Conservation (phyloP, 2,329 filamentous ascomycete species). For the Fusarium nanum region DNA sequence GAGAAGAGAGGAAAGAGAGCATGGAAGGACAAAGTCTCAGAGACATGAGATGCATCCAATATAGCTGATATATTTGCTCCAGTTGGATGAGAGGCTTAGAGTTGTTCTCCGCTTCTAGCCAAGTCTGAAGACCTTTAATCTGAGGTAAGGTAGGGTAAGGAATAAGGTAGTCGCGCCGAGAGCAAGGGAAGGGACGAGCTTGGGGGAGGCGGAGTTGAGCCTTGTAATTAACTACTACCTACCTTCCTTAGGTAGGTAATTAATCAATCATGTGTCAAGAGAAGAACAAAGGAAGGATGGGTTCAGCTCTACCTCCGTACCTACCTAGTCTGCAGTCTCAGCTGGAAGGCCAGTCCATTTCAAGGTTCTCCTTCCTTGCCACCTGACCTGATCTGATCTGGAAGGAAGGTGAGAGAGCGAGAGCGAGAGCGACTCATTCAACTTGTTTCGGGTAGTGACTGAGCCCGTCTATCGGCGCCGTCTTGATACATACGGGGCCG, state of each 20-base stretch:
- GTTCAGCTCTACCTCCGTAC: not conserved
- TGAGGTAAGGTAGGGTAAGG: constrained; percentile 23
- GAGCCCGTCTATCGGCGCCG: constrained; percentile 21
- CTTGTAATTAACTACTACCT: not conserved
- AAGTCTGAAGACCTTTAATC: constrained; percentile 10
- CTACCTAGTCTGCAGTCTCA: not conserved
- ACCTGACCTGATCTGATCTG: constrained; percentile 27
- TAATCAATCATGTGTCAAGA: not conserved
- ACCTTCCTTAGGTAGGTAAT: not conserved
- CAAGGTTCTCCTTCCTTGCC: constrained; percentile 18
- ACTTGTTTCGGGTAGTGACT: not conserved
- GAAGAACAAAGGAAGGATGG: constrained; percentile 4
- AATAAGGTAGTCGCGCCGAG: constrained; percentile 2
- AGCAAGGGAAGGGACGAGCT: not conserved
- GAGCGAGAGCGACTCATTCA: not conserved
- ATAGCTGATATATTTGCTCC: constrained; percentile 13
- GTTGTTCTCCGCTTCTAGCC: constrained; percentile 34
- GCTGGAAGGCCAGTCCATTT: not conserved
- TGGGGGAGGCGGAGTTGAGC: constrained; percentile 23
- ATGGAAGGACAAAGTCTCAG: not conserved
- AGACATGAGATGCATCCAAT: constrained; percentile 13
- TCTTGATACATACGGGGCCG: constrained; percentile 12
- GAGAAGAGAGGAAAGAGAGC: not conserved
- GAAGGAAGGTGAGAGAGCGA: not conserved
- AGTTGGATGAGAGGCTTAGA: constrained; percentile 31